Base-by-base conservation (phyloP, 2,329 filamentous ascomycete species). In the Parastagonospora nodorum region DNA sequence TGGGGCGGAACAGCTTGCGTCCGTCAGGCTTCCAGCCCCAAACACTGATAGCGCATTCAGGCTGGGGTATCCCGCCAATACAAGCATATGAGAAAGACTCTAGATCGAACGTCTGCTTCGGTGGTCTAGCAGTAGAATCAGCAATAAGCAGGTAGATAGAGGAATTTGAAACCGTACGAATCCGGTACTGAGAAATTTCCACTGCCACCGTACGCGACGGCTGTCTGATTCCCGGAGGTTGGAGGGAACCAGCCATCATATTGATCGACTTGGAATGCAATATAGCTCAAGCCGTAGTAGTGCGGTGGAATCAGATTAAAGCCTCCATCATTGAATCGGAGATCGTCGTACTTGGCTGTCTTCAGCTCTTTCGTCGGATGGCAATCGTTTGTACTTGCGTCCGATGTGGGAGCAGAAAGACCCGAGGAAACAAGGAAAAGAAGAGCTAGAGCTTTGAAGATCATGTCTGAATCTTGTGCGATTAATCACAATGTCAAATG, bases 171-270 rank as follows among this genome's bases (percentile, higher is more conserved):
- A 5, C 35, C 45, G 40, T 53, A 62, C 59, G 48, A 45, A 12
- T 52, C 49, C 8, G 57, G 54, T 15, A 60, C 32, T 8, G 50
- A 55, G 11, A 63, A 53, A 33, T 63, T 63, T 12, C 60, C 60
- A 37, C 60, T 61, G 12, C 57, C 57, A 2, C 60, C 60, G 36
- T 57, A 63, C 2, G 60, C 60, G 57, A 63, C 61, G 12, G 60
- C 41, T 53, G 48, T 51, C 42, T 63, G 52, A 42, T 57, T 55
- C 4, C 57, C 55, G 8, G 57, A 61, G 8, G 57, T 61, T 11
- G 60, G 52, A 8, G 55, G 60, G 14, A 63, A 61, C 33, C 54
- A 63, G 41, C 47, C 47, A 33, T 60, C 60, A 35, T 63, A 57
- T 32, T 57, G 55, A 33, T 63, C 60, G 19, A 63, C 55, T 44